Evolutionary conservation across 805 yeast species (phyloP).

Genomic region (Hagleromyces aurorensis): DNA sequence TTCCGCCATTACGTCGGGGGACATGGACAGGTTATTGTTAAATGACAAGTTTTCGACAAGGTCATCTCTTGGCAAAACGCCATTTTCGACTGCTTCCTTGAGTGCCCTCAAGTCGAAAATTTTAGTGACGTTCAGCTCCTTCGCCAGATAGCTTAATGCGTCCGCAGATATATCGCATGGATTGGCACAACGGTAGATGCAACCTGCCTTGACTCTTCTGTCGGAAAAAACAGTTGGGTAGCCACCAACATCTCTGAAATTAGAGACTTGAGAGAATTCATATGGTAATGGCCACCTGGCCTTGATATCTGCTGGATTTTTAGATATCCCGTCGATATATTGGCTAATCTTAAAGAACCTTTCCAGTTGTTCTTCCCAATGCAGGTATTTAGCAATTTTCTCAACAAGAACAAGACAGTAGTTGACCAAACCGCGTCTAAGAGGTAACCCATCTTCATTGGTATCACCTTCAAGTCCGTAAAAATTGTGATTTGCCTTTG

Average conservation of each 20-base stretch:
- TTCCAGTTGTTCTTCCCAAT: conserved; percentile 40
- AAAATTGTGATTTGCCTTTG: conserved; percentile 75
- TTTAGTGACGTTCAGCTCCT: conserved; percentile 33
- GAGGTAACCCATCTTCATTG: conserved; percentile 36
- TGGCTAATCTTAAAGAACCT: conserved; percentile 38
- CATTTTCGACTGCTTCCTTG: conserved; percentile 41
- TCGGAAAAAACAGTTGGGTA: conserved; percentile 38
- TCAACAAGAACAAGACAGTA: conserved; percentile 38
- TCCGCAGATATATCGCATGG: conserved; percentile 41
- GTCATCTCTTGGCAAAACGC: conserved; percentile 11
- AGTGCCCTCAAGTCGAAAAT: conserved; percentile 64
- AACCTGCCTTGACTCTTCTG: conserved; percentile 42
- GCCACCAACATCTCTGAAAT: conserved; percentile 79
- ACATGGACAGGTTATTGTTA: conserved; percentile 43
- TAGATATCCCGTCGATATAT: conserved; percentile 6
- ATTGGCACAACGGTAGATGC: conserved; percentile 58
- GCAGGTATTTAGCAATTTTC: conserved; percentile 23
- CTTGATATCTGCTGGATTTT: conserved; percentile 11
- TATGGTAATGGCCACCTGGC: conserved; percentile 22
- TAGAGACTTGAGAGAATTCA: conserved; percentile 35
- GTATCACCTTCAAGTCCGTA: conserved; percentile 42
- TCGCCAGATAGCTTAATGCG: conserved; percentile 39
- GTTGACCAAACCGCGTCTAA: conserved; percentile 43
- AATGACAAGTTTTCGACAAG: conserved; percentile 50
- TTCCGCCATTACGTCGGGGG: conserved; percentile 57